Conservation (phyloP, 129 eudicot species). For the Erigeron canadensis region DNA sequence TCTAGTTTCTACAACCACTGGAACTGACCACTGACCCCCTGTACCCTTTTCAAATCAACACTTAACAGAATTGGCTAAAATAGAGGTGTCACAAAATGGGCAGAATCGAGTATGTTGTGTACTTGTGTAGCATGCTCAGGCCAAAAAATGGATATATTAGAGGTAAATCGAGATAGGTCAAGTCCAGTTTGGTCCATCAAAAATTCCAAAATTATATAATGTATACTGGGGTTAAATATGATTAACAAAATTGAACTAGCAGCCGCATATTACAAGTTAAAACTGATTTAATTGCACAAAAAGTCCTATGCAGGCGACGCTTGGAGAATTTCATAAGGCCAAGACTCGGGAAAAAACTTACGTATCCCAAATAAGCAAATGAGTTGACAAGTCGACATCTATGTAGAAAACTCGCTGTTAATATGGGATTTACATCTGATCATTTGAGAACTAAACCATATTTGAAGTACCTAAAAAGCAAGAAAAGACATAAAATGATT, state of each 20-base stretch:
- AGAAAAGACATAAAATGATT: neutral
- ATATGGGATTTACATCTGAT: slow-evolving; percentile 44
- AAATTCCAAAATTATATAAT: too few species aligned
- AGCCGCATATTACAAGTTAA: neutral
- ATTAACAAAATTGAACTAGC: too few species aligned
- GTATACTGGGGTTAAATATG: too few species aligned
- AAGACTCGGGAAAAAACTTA: too few species aligned
- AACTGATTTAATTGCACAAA: too few species aligned
- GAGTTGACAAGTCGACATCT: neutral
- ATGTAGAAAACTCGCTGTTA: slow-evolving; percentile 35
- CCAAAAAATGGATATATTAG: too few species aligned
- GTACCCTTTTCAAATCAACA: neutral
- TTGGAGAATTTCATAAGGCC: too few species aligned
- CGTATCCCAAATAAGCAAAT: neutral
- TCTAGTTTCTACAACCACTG: neutral
- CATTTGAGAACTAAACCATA: slow-evolving; percentile 5
- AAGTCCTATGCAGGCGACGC: too few species aligned
- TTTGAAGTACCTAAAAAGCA: neutral
- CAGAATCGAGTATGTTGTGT: too few species aligned
- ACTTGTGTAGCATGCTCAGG: too few species aligned
- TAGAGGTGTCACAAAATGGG: neutral
- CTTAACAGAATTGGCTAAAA: neutral
- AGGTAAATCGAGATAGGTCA: too few species aligned
- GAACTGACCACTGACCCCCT: neutral
- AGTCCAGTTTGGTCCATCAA: too few species aligned